Evolutionary conservation across 495 filamentous ascomycete genomes (phyloP).

Genomic region (Aspergillus nidulans): DNA sequence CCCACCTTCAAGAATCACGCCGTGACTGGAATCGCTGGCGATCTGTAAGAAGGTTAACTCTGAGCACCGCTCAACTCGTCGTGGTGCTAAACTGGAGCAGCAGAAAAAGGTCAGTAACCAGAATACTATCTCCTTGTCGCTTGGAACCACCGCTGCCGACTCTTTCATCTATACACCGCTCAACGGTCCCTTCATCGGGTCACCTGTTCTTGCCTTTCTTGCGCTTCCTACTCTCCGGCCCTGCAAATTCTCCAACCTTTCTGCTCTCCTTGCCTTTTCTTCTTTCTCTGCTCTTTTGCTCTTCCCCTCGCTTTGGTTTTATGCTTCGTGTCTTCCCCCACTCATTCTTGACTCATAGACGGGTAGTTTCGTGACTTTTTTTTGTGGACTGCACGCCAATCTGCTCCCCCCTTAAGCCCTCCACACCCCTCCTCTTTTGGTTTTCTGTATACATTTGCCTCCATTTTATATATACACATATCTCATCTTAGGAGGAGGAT

Average conservation of each 20-base stretch:
- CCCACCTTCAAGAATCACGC: conserved; percentile 17
- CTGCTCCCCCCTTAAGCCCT: conserved; percentile 2
- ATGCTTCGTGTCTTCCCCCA: not conserved
- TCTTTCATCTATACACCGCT: conserved; percentile 20
- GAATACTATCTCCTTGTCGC: conserved; percentile 17
- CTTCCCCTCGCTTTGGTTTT: not conserved
- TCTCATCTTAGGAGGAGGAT: not conserved
- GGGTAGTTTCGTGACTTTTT: conserved; percentile 1
- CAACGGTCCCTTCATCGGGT: conserved; percentile 13
- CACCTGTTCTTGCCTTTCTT: conserved; percentile 11
- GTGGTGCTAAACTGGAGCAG: not conserved
- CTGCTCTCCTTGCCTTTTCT: not conserved
- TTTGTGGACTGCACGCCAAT: conserved; percentile 4
- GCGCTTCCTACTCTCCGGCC: not conserved
- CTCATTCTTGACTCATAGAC: conserved; percentile 3
- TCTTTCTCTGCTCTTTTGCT: not conserved
- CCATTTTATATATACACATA: conserved; percentile 3
- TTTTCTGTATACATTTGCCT: conserved; percentile 3
- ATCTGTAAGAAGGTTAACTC: conserved; percentile 17
- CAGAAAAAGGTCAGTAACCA: conserved; percentile 23
- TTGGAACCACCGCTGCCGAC: conserved; percentile 12
- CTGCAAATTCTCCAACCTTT: not conserved
- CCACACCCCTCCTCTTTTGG: conserved; percentile 1
- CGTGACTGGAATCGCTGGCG: conserved; percentile 19
- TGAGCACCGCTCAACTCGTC: not conserved